Conservation (phyloP, 2,329 filamentous ascomycete genomes). For the Paecilomyces niveus region DNA sequence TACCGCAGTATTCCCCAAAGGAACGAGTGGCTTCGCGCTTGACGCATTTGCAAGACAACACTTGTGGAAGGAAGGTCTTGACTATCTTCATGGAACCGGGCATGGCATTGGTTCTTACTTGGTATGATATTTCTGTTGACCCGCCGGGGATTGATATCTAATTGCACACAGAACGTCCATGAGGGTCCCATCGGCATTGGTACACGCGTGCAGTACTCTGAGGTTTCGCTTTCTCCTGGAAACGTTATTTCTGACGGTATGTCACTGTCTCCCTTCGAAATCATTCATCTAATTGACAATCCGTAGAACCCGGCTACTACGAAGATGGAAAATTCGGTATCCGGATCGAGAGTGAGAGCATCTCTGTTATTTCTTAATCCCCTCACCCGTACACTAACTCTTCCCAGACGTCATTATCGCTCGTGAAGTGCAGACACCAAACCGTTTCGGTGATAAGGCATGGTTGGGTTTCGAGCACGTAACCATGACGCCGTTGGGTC, state of each 20-base stretch:
- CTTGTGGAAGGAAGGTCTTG: slow-evolving; percentile 85
- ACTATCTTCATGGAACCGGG: slow-evolving; percentile 93
- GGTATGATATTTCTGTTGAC: slow-evolving; percentile 18
- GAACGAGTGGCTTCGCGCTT: slow-evolving; percentile 86
- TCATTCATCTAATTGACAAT: slow-evolving; percentile 6
- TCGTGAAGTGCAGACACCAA: slow-evolving; percentile 74
- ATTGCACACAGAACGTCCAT: slow-evolving; percentile 64
- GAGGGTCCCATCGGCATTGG: slow-evolving; percentile 96
- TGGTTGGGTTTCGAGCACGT: slow-evolving; percentile 95
- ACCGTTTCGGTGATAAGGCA: slow-evolving; percentile 87
- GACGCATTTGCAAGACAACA: slow-evolving; percentile 84
- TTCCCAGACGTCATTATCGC: slow-evolving; percentile 72
- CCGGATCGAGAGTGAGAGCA: slow-evolving; percentile 68
- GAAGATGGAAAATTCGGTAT: slow-evolving; percentile 94
- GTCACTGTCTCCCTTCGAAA: slow-evolving; percentile 3
- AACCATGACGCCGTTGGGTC: slow-evolving; percentile 92
- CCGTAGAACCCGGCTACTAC: slow-evolving; percentile 81
- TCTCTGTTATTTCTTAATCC: not conserved
- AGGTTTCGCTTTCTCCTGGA: slow-evolving; percentile 81
- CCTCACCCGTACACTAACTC: slow-evolving; percentile 5
- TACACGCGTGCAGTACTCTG: slow-evolving; percentile 81
- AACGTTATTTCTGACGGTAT: slow-evolving; percentile 81
- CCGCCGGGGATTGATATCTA: slow-evolving; percentile 6
- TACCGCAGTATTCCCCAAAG: slow-evolving; percentile 82
- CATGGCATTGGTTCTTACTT: slow-evolving; percentile 93